Evolutionary conservation across 495 filamentous ascomycete species (phyloP).

Genomic region (Talaromyces liani): DNA sequence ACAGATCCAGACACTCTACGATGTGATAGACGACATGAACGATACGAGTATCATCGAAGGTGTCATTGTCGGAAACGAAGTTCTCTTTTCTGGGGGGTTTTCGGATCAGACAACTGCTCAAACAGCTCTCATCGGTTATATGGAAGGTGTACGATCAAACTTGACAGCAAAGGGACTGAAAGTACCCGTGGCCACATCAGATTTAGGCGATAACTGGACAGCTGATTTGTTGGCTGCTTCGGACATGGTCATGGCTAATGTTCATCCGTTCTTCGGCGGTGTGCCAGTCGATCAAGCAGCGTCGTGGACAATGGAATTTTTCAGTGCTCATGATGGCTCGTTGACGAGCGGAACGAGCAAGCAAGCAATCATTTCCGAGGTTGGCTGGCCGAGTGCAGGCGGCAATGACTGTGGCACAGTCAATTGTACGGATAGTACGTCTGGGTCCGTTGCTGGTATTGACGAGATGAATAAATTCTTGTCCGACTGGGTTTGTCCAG

Average conservation of each 20-base stretch:
- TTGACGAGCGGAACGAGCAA: slow-evolving; percentile 51
- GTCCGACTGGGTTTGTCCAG: slow-evolving; percentile 76
- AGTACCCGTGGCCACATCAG: slow-evolving; percentile 78
- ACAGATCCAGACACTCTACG: slow-evolving; percentile 74
- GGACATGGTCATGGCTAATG: slow-evolving; percentile 92
- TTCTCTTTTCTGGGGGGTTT: slow-evolving; percentile 54
- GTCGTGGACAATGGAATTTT: slow-evolving; percentile 80
- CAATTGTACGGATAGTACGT: slow-evolving; percentile 42
- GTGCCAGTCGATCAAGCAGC: slow-evolving; percentile 60
- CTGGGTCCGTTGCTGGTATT: slow-evolving; percentile 70
- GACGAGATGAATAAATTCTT: slow-evolving; percentile 81
- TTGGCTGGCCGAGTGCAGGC: slow-evolving; percentile 84
- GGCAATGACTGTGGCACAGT: slow-evolving; percentile 68
- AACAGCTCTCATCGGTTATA: slow-evolving; percentile 52
- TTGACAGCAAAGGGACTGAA: slow-evolving; percentile 57
- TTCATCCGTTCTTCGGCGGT: slow-evolving; percentile 95
- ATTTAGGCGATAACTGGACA: slow-evolving; percentile 88
- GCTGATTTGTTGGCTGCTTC: slow-evolving; percentile 54
- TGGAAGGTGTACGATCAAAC: slow-evolving; percentile 62
- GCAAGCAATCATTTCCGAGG: slow-evolving; percentile 72
- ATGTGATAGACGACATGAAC: slow-evolving; percentile 63
- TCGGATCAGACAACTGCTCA: slow-evolving; percentile 53
- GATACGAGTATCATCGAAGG: slow-evolving; percentile 65
- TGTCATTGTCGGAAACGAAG: slow-evolving; percentile 90
- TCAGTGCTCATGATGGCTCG: slow-evolving; percentile 55